Evolutionary conservation across 1,139 yeast genomes (phyloP).

Genomic region (Magnusiomyces ingens): DNA sequence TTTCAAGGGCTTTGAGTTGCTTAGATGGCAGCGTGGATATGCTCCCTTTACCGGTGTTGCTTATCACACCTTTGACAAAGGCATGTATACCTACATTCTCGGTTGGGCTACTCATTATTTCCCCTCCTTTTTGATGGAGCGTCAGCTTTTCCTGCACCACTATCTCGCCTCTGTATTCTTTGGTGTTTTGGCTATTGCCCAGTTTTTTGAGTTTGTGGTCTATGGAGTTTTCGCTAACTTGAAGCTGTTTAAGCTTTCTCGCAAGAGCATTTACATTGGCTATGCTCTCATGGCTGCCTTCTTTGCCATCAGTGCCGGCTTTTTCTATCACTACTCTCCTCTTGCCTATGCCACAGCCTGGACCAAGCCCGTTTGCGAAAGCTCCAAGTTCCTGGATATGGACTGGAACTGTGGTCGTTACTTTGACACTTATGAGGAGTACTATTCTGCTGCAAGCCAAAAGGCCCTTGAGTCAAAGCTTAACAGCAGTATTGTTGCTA

Average conservation of each 20-base stretch:
- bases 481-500: background rate
- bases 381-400: conserved; percentile 56
- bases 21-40: conserved; percentile 65
- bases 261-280: conserved; percentile 23
- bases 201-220: conserved; percentile 60
- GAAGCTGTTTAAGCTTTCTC: conserved; percentile 29
- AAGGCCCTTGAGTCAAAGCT: conserved; percentile 4
- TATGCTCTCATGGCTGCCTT: conserved; percentile 43
- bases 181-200: conserved; percentile 79
- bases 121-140: conserved; percentile 89
- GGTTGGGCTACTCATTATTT: conserved; percentile 83
- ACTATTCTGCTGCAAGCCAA: conserved; percentile 19
- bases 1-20: conserved; percentile 47
- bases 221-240: conserved; percentile 37
- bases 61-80: conserved; percentile 64
- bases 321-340: conserved; percentile 62
- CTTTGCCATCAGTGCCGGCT: conserved; percentile 45
- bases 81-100: conserved; percentile 56
- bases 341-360: conserved; percentile 76
- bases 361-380: conserved; percentile 62
- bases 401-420: conserved; percentile 75
- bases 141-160: conserved; percentile 91
- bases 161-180: conserved; percentile 88
- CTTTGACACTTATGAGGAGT: conserved; percentile 33
- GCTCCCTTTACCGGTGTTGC: conserved; percentile 42